Percentiles rank a stretch among this genome's conserved stretches.
Conservation (phyloP, 2,329 filamentous ascomycete genomes). For the Sclerotinia glacialis region DNA sequence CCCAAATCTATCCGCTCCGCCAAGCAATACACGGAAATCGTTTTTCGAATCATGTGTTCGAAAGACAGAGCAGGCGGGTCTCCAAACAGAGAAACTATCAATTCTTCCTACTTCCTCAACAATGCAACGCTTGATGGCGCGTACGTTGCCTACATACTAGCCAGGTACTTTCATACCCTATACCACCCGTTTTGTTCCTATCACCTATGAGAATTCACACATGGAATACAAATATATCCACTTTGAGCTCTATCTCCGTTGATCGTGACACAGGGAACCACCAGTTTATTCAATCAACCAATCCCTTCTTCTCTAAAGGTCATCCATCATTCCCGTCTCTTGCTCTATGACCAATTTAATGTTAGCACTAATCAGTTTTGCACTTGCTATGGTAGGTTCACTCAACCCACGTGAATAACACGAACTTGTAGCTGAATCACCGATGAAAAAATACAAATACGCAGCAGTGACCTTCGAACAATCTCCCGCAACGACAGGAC, state of each 20-base stretch:
- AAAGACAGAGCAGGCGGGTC: no score
- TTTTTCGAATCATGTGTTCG: no score
- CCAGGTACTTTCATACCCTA: neutral
- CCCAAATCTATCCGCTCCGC: no score
- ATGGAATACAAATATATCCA: slow-evolving; percentile 3
- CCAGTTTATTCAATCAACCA: neutral
- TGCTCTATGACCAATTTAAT: slow-evolving; percentile 16
- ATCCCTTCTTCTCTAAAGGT: slow-evolving; percentile 9
- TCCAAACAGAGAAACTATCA: neutral
- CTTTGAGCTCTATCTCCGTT: slow-evolving; percentile 7
- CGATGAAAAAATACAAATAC: slow-evolving; percentile 14
- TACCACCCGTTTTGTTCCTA: neutral
- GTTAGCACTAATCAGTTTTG: neutral
- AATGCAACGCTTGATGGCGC: neutral
- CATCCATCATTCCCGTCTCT: slow-evolving; percentile 6
- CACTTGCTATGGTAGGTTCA: no score
- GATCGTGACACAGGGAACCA: neutral
- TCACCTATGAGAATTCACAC: neutral
- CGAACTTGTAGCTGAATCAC: neutral
- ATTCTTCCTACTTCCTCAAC: neutral
- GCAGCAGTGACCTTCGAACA: neutral
- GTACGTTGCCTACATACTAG: neutral
- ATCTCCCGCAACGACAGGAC: neutral
- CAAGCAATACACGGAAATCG: no score
- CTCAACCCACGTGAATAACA: slow-evolving; percentile 2